Evolutionary conservation across 1,139 yeast genomes (phyloP), one percentile per base, ranked within the genome.

Genomic region (Hansenula lynferdii): DNA sequence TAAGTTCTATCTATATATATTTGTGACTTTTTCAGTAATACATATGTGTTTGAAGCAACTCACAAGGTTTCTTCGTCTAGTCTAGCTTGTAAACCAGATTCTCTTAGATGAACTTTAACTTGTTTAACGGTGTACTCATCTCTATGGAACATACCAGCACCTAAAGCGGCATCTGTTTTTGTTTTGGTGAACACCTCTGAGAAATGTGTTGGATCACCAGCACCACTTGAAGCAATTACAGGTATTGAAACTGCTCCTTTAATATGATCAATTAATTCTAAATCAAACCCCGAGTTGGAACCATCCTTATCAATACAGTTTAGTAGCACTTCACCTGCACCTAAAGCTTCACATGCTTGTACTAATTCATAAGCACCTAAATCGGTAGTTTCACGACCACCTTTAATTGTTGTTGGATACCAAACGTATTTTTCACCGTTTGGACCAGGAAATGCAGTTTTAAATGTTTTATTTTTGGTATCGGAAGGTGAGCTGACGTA

Each of bases 241-340:
- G 98, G 98, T 37, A 92, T 84, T 2, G 71, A 67, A 8, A 87
- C 95, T 0, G 83, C 80, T 3, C 68, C 54, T 56, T 92, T 92
- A 42, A 87, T 80, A 54, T 85, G 94, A 16, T 72, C 65, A 37
- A 92, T 77, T 36, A 92, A 70, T 58, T 92, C 97, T 41, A 87
- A 69, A 54, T 92, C 97, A 58, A 77, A 92, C 0, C 98, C 98
- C 21, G 86, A 77, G 58, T 92, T 92, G 10, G 96, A 78, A 5
- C 98, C 98, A 61, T 92, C 98, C 61, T 86, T 86, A 62, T 92
- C 98, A 46, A 92, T 92, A 53, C 97, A 90, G 60, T 92, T 92
- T 47, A 92, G 69, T 37, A 92, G 68, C 28, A 92, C 77, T 62
- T 92, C 98, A 34, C 98, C 98, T 0, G 97, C 97, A n/a, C 98